These are phyloP conservation scores for Exophiala phaeomuriformis DNA, from an alignment of 2,329 filamentous ascomycete species.

Conservation along the genomic window DNA sequence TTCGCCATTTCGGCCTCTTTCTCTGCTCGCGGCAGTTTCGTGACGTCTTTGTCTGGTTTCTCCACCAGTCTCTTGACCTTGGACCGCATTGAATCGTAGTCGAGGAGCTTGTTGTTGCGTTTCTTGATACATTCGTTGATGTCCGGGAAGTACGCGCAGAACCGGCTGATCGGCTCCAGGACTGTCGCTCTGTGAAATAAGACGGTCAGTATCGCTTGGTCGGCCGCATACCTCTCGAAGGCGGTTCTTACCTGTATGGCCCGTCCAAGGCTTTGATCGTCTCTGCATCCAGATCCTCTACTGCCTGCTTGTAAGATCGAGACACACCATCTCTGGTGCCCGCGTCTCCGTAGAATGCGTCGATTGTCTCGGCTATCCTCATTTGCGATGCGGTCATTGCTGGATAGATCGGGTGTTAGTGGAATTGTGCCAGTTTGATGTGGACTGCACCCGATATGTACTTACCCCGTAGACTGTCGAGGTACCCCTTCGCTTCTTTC, in stretches of 20 bases:
- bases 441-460: not conserved
- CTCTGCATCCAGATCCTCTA: conserved; percentile 94
- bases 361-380: conserved; percentile 98
- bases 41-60: conserved; percentile 97
- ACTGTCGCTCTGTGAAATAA: conserved; percentile 63
- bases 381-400: conserved; percentile 99
- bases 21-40: conserved; percentile 89
- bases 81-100: conserved; percentile 91
- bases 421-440: not conserved
- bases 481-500: conserved; percentile 95
- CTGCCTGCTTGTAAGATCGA: conserved; percentile 95
- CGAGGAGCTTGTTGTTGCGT: conserved; percentile 93
- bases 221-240: not conserved
- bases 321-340: conserved; percentile 92
- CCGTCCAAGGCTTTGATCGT: conserved; percentile 98
- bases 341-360: conserved; percentile 96
- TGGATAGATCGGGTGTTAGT: conserved; percentile 32
- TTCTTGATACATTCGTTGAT: conserved; percentile 99
- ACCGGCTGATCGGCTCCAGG: conserved; percentile 87
- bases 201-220: conserved; percentile 1
- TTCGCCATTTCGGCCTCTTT: conserved; percentile 95
- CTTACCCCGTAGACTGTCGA: conserved; percentile 84
- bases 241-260: conserved; percentile 64
- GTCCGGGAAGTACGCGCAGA: conserved; percentile 97
- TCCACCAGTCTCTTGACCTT: conserved; percentile 96